phyloP scores from a whole-genome alignment of 2,329 filamentous ascomycete genomes.

The Penicillium sp. region DNA sequence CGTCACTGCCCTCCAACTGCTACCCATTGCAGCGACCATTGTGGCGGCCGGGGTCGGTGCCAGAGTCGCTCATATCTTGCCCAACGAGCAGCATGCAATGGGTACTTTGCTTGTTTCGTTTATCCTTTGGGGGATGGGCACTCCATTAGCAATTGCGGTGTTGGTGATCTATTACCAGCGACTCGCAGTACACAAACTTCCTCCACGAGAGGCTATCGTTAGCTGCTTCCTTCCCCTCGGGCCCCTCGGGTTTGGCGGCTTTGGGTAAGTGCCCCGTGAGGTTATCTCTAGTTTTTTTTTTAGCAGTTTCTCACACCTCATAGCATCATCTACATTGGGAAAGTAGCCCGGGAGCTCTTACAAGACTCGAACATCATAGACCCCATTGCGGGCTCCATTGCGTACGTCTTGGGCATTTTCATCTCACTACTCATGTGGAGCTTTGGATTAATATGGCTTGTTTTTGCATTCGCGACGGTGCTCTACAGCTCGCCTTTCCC shows the following conservation, averaged over 20 bases:
- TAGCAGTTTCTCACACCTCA: background rate
- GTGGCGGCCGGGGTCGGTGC: constrained; percentile 66
- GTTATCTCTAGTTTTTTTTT: background rate
- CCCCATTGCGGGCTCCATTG: constrained; percentile 51
- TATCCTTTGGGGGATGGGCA: constrained; percentile 68
- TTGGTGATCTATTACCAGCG: constrained; percentile 71
- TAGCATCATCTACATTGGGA: constrained; percentile 53
- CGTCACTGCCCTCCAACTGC: constrained; percentile 66
- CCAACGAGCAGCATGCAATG: constrained; percentile 56
- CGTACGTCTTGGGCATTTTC: constrained; percentile 61
- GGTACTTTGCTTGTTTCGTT: constrained; percentile 67
- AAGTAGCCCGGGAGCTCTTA: constrained; percentile 46
- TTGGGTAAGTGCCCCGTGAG: constrained; percentile 38
- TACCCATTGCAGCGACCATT: constrained; percentile 68
- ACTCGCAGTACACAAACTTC: constrained; percentile 66
- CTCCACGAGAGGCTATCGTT: constrained; percentile 67
- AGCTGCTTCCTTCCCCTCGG: constrained; percentile 68
- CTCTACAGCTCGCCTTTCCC: constrained; percentile 49
- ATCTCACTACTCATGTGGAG: constrained; percentile 59
- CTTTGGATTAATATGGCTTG: constrained; percentile 57
- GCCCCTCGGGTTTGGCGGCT: constrained; percentile 66
- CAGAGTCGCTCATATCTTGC: constrained; percentile 63
- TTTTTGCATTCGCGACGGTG: constrained; percentile 52
- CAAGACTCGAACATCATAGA: constrained; percentile 40
- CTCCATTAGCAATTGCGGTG: constrained; percentile 62